Conservation (phyloP, 805 yeast genomes). For the Wickerhamomyces silvicola region DNA sequence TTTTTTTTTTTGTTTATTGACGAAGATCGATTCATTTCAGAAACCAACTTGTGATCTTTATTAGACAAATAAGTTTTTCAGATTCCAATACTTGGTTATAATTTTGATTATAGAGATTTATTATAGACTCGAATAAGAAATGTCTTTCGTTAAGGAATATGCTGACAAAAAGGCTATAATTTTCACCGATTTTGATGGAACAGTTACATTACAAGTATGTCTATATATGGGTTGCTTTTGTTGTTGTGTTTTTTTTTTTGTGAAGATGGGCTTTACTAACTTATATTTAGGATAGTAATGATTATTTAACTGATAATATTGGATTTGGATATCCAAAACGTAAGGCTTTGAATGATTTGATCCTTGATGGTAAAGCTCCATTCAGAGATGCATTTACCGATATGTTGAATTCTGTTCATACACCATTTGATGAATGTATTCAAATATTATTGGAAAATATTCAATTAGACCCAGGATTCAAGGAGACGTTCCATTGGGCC, state of each 20-base stretch:
- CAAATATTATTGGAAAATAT: conserved; percentile 60
- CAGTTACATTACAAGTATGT: conserved; percentile 72
- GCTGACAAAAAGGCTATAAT: conserved; percentile 58
- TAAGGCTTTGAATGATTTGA: conserved; percentile 58
- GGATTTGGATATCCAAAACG: conserved; percentile 80
- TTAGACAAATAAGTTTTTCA: too few relatives aligned
- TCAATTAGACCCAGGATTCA: conserved; percentile 86
- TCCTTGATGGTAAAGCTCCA: conserved; percentile 58
- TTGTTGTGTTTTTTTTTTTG: neutral
- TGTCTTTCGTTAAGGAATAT: conserved; percentile 21
- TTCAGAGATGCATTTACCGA: conserved; percentile 79
- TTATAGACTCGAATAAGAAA: too few relatives aligned
- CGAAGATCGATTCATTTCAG: too few relatives aligned
- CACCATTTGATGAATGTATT: conserved; percentile 79
- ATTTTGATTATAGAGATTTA: too few relatives aligned
- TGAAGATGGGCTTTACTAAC: neutral
- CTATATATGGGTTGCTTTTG: neutral
- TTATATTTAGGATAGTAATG: conserved; percentile 65
- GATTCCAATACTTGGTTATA: too few relatives aligned
- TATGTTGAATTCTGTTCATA: conserved; percentile 75
- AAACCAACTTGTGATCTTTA: too few relatives aligned
- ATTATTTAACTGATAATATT: conserved; percentile 76
- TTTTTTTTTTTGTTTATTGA: too few relatives aligned
- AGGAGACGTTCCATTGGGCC: conserved; percentile 75
- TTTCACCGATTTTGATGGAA: conserved; percentile 98